Percentiles rank a stretch among this genome's conserved stretches.
phyloP scores from a whole-genome alignment of 345 rosid genomes.

The Turnera subulata region DNA sequence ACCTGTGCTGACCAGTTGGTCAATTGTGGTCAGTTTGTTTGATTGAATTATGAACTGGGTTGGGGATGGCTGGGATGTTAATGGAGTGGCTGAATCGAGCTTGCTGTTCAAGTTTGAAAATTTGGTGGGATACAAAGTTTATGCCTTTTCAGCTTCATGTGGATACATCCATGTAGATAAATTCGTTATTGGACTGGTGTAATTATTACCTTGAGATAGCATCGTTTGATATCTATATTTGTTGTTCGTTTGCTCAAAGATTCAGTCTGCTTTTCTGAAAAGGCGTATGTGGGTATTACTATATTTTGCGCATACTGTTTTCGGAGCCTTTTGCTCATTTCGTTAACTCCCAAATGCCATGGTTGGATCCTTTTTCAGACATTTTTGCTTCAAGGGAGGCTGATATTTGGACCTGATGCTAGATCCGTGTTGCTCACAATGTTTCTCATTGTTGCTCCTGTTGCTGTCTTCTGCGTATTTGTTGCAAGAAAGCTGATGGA shows the following conservation, averaged over 20 bases:
- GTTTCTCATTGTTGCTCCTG: slow-evolving; percentile 72
- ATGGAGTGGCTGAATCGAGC: neutral
- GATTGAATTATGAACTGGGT: neutral
- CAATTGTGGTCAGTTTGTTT: too few species aligned
- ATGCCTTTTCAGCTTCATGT: too few species aligned
- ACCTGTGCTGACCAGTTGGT: too few species aligned
- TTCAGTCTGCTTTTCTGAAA: too few species aligned
- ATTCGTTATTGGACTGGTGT: too few species aligned
- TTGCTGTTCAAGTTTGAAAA: neutral
- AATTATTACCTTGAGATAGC: too few species aligned
- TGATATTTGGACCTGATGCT: slow-evolving; percentile 95
- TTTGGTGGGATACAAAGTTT: too few species aligned
- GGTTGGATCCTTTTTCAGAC: slow-evolving; percentile 40
- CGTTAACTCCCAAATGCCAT: slow-evolving; percentile 5
- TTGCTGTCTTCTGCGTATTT: slow-evolving; percentile 63
- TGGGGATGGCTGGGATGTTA: neutral
- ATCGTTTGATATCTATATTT: too few species aligned
- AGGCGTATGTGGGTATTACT: neutral
- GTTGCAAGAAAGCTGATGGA: slow-evolving; percentile 65
- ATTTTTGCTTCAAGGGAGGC: slow-evolving; percentile 69
- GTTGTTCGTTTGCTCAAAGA: too few species aligned
- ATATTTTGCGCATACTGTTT: neutral
- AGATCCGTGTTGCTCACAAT: slow-evolving; percentile 55
- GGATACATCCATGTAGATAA: too few species aligned
- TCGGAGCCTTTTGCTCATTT: neutral